A percentile compares a stretch with the other conserved stretches of the same genome.
Evolutionary conservation across 2,329 filamentous ascomycete species (phyloP).

Genomic region (Remersonia thermophila): DNA sequence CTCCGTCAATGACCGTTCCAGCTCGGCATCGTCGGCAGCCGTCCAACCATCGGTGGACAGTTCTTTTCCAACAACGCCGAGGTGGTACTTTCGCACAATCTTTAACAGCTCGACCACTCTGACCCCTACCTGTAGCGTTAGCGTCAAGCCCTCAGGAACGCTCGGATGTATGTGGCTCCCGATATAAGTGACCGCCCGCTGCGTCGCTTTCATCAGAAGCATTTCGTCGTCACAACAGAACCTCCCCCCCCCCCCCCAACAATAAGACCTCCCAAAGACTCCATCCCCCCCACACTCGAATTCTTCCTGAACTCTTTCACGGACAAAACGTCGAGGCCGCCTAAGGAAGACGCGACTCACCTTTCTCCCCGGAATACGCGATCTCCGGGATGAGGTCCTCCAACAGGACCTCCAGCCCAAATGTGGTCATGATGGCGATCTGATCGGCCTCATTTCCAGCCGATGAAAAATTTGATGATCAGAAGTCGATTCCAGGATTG

Average conservation of each 20-base stretch:
- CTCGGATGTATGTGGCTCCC: too few species aligned
- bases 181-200: too few species aligned
- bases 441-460: slow-evolving; percentile 10
- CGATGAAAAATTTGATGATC: slow-evolving; percentile 9
- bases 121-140: slow-evolving; percentile 13
- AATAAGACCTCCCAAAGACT: too few species aligned
- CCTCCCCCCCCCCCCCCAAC: too few species aligned
- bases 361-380: slow-evolving; percentile 30
- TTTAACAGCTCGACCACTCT: slow-evolving; percentile 14
- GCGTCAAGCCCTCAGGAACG: slow-evolving; percentile 3
- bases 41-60: slow-evolving; percentile 2
- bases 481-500: slow-evolving; percentile 13
- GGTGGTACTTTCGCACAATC: slow-evolving; percentile 17
- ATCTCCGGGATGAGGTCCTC: slow-evolving; percentile 33
- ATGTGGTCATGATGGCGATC: slow-evolving; percentile 23
- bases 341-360: slow-evolving; percentile 27
- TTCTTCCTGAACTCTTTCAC: too few species aligned
- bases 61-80: slow-evolving; percentile 8
- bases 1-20: slow-evolving; percentile 14
- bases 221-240: too few species aligned
- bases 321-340: too few species aligned
- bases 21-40: slow-evolving; percentile 4
- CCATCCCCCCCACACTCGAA: too few species aligned
- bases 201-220: background rate
- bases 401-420: slow-evolving; percentile 32